Conservation (phyloP, 1,284 basidiomycete species). For the Athelia psychrophila region DNA sequence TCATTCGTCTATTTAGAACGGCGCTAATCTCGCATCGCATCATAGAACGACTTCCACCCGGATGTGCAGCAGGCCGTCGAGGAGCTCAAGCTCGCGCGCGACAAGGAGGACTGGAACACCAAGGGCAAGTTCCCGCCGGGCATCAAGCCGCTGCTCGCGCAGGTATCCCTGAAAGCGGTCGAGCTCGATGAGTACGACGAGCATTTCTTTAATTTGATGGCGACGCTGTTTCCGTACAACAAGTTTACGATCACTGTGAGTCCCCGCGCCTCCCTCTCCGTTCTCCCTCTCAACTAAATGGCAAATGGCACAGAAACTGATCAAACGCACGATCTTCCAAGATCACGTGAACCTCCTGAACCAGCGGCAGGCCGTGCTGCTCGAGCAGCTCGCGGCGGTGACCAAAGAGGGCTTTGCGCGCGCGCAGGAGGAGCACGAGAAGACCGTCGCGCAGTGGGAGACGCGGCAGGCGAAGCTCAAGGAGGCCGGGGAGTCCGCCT, state of each 20-base stretch:
- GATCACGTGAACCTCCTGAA: constrained; percentile 65
- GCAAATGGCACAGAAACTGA: constrained; percentile 59
- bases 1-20: background rate
- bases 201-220: constrained; percentile 88
- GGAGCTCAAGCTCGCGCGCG: constrained; percentile 59
- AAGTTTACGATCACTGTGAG: constrained; percentile 83
- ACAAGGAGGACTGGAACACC: constrained; percentile 62
- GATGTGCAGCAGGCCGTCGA: constrained; percentile 65
- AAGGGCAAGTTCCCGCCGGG: constrained; percentile 88
- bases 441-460: constrained; percentile 65
- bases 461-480: constrained; percentile 17
- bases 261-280: constrained; percentile 5
- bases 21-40: background rate
- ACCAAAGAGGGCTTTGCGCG: background rate
- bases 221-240: constrained; percentile 88
- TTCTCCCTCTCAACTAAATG: background rate
- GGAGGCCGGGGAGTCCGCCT: no score
- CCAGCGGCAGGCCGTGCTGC: constrained; percentile 60
- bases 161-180: constrained; percentile 79
- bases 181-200: constrained; percentile 87
- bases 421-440: constrained; percentile 76
- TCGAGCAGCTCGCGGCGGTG: constrained; percentile 26
- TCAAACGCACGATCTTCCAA: constrained; percentile 73
- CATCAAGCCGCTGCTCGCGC: constrained; percentile 72
- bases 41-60: constrained; percentile 59